Evolutionary conservation across 177 flowering plant genomes (phyloP).

Genomic region (Vitis hybrid): DNA sequence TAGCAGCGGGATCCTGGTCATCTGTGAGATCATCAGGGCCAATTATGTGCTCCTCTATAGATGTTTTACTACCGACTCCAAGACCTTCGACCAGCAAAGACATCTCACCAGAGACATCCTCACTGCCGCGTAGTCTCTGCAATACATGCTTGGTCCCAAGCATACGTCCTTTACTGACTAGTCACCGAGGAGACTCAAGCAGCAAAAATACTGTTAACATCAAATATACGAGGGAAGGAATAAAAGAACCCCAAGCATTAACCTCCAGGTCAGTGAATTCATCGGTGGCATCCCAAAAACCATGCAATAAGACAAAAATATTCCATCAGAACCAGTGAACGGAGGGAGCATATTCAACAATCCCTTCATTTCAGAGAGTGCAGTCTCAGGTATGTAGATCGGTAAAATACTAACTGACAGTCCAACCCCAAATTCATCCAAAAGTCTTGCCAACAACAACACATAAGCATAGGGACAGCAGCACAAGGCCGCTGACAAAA

Average conservation of each 20-base stretch:
- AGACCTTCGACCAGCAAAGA: conserved; percentile 86
- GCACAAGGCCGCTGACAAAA: conserved; percentile 34
- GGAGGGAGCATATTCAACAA: conserved; percentile 43
- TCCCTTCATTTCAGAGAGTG: conserved; percentile 46
- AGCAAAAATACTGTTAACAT: conserved; percentile 27
- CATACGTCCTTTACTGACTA: conserved; percentile 50
- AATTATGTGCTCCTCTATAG: conserved; percentile 71
- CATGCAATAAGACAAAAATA: conserved; percentile 46
- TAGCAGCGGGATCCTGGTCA: conserved; percentile 38
- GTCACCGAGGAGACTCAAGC: conserved; percentile 51
- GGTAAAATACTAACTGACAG: conserved; percentile 41
- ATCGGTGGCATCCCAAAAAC: conserved; percentile 41
- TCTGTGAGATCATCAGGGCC: conserved; percentile 54
- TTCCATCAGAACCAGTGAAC: conserved; percentile 44
- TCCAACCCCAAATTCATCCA: conserved; percentile 48
- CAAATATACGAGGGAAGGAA: conserved; percentile 38
- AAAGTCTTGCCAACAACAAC: conserved; percentile 41
- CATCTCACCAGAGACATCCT: conserved; percentile 64
- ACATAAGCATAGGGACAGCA: conserved; percentile 46
- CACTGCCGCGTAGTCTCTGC: conserved; percentile 41
- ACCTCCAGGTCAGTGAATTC: conserved; percentile 37
- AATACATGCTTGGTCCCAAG: conserved; percentile 36
- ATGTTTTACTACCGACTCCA: conserved; percentile 68
- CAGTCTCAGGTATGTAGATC: conserved; percentile 46
- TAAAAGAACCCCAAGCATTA: conserved; percentile 49